Conservation (phyloP, 768 basidiomycete species). For the Serendipita sp. region DNA sequence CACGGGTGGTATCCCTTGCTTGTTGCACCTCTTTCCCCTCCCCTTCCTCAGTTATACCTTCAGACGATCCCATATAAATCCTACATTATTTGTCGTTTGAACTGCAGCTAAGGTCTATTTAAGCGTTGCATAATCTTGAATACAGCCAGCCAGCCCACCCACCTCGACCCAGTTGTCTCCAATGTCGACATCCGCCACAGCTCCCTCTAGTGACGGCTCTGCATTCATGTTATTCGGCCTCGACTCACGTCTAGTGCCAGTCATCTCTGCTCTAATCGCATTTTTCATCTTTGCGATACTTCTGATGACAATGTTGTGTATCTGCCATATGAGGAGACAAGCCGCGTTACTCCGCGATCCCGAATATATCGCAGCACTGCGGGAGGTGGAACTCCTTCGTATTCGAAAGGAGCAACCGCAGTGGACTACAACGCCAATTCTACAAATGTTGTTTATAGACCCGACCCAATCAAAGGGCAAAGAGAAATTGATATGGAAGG, state of each 20-base stretch:
- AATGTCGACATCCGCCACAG: not conserved
- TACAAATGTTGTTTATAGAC: no score
- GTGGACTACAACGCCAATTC: no score
- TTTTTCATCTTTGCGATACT: not conserved
- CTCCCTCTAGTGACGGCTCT: not conserved
- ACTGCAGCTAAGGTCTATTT: no score
- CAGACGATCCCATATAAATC: no score
- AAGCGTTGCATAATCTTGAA: no score
- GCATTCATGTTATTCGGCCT: not conserved
- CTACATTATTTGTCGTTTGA: no score
- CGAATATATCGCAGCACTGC: not conserved
- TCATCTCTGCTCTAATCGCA: not conserved
- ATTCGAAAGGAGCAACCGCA: not conserved
- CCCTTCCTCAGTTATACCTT: no score
- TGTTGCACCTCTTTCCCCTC: no score
- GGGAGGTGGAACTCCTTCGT: not conserved
- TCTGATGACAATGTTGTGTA: not conserved
- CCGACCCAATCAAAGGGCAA: no score
- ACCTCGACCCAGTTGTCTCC: not conserved
- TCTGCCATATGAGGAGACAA: not conserved
- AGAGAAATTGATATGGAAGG: no score
- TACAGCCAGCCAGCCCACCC: not conserved
- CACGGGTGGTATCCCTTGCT: no score
- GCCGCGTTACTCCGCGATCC: not conserved
- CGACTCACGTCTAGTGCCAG: not conserved